phyloP scores from a whole-genome alignment of 352 stramenopile genomes.

The Blastocystis hominis region DNA sequence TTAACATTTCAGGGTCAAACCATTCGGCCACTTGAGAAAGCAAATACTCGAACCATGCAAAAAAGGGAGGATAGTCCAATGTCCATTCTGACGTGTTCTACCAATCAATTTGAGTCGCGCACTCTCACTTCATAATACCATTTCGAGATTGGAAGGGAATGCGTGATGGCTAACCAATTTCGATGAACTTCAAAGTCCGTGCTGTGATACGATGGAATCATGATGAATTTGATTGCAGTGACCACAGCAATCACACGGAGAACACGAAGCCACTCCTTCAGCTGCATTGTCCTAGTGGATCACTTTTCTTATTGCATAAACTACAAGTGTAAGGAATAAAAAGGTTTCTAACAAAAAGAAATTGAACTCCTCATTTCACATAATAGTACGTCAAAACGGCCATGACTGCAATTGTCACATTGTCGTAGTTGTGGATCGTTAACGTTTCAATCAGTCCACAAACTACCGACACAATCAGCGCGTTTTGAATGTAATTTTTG shows the following conservation, averaged over 20 bases:
- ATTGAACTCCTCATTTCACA: background rate
- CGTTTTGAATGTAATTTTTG: background rate
- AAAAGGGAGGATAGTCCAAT: conserved; percentile 93
- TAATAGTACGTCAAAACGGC: conserved; percentile 18
- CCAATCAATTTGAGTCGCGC: conserved; percentile 55
- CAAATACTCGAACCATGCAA: conserved; percentile 86
- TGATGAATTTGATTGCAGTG: conserved; percentile 71
- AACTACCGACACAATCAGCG: conserved; percentile 23
- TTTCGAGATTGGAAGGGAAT: conserved; percentile 70
- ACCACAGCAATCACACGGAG: background rate
- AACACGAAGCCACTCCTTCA: background rate
- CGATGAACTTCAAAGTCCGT: conserved; percentile 96
- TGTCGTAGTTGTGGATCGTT: conserved; percentile 46
- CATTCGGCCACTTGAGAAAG: conserved; percentile 68
- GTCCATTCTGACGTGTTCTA: conserved; percentile 84
- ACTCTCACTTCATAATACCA: conserved; percentile 83
- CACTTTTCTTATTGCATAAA: background rate
- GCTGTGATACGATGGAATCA: conserved; percentile 81
- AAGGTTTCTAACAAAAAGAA: background rate
- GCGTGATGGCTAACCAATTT: conserved; percentile 92
- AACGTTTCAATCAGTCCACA: conserved; percentile 43
- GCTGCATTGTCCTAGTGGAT: background rate
- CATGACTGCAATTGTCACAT: conserved; percentile 18
- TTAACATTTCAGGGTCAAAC: conserved; percentile 69
- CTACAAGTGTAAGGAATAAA: background rate